Evolutionary conservation across 2,329 filamentous ascomycete genomes (phyloP).

Genomic region (Pseudocercospora cruenta): DNA sequence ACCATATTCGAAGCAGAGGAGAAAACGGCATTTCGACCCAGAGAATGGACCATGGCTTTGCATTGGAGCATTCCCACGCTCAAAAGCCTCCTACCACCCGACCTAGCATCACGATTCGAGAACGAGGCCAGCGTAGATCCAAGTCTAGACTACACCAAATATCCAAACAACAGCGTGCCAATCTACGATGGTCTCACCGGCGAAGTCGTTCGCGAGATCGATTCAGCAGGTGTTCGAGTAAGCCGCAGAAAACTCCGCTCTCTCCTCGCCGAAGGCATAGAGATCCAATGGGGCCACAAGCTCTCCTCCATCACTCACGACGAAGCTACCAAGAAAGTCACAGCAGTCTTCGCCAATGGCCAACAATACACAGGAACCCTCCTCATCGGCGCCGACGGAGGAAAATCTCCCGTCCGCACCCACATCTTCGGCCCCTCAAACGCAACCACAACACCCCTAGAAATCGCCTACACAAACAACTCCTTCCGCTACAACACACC

Average conservation of each 20-base stretch:
- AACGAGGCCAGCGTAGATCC: slow-evolving; percentile 16
- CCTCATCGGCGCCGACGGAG: slow-evolving; percentile 32
- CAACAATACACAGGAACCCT: slow-evolving; percentile 23
- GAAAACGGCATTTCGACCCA: slow-evolving; percentile 7
- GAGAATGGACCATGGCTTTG: slow-evolving; percentile 17
- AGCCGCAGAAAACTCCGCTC: slow-evolving; percentile 20
- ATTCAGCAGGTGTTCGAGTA: slow-evolving; percentile 10
- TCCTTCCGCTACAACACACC: slow-evolving; percentile 21
- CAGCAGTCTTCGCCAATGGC: slow-evolving; percentile 26
- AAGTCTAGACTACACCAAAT: background rate
- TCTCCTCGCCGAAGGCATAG: slow-evolving; percentile 15
- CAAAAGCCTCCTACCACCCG: slow-evolving; percentile 9
- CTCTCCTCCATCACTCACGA: slow-evolving; percentile 12
- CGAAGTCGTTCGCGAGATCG: slow-evolving; percentile 8
- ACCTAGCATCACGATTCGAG: background rate
- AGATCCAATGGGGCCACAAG: slow-evolving; percentile 24
- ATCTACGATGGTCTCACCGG: slow-evolving; percentile 16
- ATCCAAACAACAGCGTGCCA: slow-evolving; percentile 10
- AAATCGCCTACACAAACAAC: slow-evolving; percentile 21
- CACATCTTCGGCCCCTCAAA: slow-evolving; percentile 18
- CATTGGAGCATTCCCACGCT: slow-evolving; percentile 20
- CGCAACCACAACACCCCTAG: background rate
- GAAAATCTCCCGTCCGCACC: slow-evolving; percentile 28
- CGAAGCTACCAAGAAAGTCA: slow-evolving; percentile 19
- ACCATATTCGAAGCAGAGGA: slow-evolving; percentile 31